Evolutionary conservation across 306 rosid genomes (phyloP), one percentile per base, ranked within the genome.

Genomic region (Macrotyloma uniflorum): DNA sequence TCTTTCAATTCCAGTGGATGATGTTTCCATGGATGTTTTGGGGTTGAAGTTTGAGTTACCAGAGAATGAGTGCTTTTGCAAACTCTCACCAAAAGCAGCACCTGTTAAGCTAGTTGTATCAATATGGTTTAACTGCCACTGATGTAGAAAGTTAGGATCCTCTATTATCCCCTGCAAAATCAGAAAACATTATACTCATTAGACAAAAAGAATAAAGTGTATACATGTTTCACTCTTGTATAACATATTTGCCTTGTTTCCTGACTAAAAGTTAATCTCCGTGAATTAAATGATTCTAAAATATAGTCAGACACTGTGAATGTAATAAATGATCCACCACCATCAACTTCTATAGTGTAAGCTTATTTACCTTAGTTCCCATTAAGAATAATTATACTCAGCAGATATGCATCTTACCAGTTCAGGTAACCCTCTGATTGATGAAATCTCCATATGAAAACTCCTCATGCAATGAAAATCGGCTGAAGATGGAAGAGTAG

Each of bases 1-100:
- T 79, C 89, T 81, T 65, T 86, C 86, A 35, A 46, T 40, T 75
- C 61, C 79, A 67, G 6, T 23, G n/a, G 81, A 84, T 54, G 86
- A 61, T 64, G 65, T 54, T 61, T 75, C 89, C 68, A 85, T 71
- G 80, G 63, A 58, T 67, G 82, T 67, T 83, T 83, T 91, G 45
- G 51, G 67, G 83, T 74, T 87, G 71, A 91, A 80, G 68, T 68
- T 80, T 74, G 85, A 40, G 30, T 77, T 84, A 57, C 76, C 86
- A 43, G 81, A 75, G 72, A 86, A 81, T 51, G 84, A 70, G 28
- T 70, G 58, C 26, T 84, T 88, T 18, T 87, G 97, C 42, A 90
- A 82, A 82, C 72, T 88, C 72, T 90, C 91, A 62, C 86, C 97
- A 77, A 88, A 90, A 66, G 87, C 69, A 68, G 93, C 75, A 69